phyloP scores from a whole-genome alignment of 441 rosid genomes.

The Brassica balearica region DNA sequence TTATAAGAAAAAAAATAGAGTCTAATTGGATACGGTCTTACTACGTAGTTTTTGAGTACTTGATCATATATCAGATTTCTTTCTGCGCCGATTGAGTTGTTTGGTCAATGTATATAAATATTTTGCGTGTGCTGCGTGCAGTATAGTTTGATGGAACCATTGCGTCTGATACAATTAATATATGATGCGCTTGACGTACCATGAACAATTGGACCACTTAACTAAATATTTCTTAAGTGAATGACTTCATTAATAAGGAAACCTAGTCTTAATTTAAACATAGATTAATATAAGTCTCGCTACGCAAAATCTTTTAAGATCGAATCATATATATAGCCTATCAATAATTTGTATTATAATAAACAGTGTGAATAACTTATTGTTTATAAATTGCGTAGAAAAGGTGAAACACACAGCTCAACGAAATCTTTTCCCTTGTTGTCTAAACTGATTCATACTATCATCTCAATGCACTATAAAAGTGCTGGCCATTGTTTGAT shows the following conservation, averaged over 20 bases:
- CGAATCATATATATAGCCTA: slow-evolving; percentile 29
- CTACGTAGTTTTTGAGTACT: background rate
- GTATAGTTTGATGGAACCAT: slow-evolving; percentile 4
- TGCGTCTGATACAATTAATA: slow-evolving; percentile 25
- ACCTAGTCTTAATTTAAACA: slow-evolving; percentile 9
- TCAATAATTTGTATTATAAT: slow-evolving; percentile 5
- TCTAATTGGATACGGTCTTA: too few relatives aligned
- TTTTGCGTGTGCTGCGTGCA: background rate
- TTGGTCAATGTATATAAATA: background rate
- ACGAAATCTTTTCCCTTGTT: slow-evolving; percentile 23
- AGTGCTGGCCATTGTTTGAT: background rate
- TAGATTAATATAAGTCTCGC: background rate
- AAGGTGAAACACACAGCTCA: slow-evolving; percentile 34
- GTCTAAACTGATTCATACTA: slow-evolving; percentile 21
- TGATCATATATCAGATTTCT: background rate
- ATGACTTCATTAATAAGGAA: slow-evolving; percentile 16
- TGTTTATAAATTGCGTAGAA: background rate
- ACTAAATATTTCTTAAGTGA: slow-evolving; percentile 29
- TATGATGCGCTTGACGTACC: slow-evolving; percentile 18
- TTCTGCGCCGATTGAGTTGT: background rate
- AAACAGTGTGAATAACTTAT: slow-evolving; percentile 20
- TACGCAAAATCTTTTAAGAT: slow-evolving; percentile 39
- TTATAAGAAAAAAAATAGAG: too few relatives aligned
- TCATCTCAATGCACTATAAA: slow-evolving; percentile 17
- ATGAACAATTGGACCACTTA: slow-evolving; percentile 30